These are phyloP conservation scores for Suhomyces chickasaworum DNA, from an alignment of 1,139 yeast species.

Conservation along the genomic window DNA sequence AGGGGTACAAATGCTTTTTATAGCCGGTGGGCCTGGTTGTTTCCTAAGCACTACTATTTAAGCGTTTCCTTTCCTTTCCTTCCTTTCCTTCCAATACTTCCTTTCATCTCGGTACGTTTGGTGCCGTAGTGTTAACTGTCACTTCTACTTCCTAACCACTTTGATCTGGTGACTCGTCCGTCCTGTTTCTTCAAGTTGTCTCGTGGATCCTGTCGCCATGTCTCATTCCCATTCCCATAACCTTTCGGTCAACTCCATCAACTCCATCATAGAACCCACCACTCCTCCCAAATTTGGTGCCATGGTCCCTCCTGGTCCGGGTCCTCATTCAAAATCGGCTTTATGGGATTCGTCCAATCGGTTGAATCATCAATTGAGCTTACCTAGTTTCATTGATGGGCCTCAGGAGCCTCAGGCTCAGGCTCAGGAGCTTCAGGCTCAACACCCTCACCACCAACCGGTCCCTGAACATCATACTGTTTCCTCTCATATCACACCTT, in stretches of 20 bases:
- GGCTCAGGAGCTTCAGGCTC: constrained; percentile 5
- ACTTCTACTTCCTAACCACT: background rate
- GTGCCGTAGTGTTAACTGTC: background rate
- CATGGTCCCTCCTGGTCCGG: constrained; percentile 1
- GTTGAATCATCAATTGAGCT: constrained; percentile 29
- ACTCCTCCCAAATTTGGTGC: constrained; percentile 35
- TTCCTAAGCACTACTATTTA: constrained; percentile 9
- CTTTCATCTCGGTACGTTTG: constrained; percentile 2
- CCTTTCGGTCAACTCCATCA: constrained; percentile 39
- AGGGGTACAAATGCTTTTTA: constrained; percentile 11
- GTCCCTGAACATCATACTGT: no score
- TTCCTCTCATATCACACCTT: background rate
- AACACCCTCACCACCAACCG: no score
- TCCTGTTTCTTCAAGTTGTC: background rate
- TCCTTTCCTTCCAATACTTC: background rate
- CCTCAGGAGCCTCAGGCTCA: constrained; percentile 5
- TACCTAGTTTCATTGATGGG: constrained; percentile 33
- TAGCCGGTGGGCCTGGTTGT: constrained; percentile 10
- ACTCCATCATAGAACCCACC: constrained; percentile 42
- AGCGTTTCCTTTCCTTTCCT: constrained; percentile 5
- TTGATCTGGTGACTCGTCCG: background rate
- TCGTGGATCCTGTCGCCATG: constrained; percentile 11
- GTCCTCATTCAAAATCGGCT: constrained; percentile 20
- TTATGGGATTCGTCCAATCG: constrained; percentile 35
- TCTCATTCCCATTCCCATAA: constrained; percentile 40